Conservation (phyloP, 2,329 filamentous ascomycete species). For the Hymenoscyphus linearis region DNA sequence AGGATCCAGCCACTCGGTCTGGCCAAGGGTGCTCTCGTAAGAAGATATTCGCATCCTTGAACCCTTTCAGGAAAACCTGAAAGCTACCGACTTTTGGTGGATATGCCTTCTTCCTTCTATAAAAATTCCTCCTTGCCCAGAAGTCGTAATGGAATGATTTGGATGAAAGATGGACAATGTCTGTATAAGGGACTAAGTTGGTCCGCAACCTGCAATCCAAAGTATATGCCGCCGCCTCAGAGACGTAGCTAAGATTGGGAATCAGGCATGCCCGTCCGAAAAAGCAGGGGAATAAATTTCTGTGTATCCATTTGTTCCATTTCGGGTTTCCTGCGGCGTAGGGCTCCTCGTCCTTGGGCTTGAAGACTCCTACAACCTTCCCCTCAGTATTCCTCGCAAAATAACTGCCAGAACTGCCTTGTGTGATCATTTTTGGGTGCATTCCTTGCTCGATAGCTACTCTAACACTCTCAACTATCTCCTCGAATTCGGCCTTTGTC, state of each 20-base stretch:
- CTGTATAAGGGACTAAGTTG: conserved; percentile 91
- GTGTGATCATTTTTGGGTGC: conserved; percentile 92
- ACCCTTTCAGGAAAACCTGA: conserved; percentile 94
- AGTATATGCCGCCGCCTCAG: conserved; percentile 93
- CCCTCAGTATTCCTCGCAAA: conserved; percentile 89
- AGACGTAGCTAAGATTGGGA: conserved; percentile 95
- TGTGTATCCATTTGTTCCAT: conserved; percentile 99
- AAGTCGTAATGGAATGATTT: conserved; percentile 98
- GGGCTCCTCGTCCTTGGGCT: conserved; percentile 97
- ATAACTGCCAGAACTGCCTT: conserved; percentile 96
- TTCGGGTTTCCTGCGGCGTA: conserved; percentile 97
- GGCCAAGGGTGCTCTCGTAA: conserved; percentile 95
- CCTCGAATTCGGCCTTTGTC: conserved; percentile 77
- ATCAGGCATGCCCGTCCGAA: conserved; percentile 93
- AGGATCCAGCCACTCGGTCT: conserved; percentile 64
- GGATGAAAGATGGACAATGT: conserved; percentile 88
- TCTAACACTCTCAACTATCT: conserved; percentile 83
- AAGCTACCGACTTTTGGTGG: conserved; percentile 93
- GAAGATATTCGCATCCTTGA: conserved; percentile 95
- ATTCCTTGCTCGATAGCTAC: conserved; percentile 83
- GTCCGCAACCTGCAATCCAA: conserved; percentile 87
- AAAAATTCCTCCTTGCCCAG: conserved; percentile 86
- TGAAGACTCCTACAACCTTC: conserved; percentile 96
- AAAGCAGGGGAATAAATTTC: conserved; percentile 94
- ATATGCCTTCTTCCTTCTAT: conserved; percentile 78